Conservation (phyloP, 2,329 filamentous ascomycete species). For the Diaporthe eres region DNA sequence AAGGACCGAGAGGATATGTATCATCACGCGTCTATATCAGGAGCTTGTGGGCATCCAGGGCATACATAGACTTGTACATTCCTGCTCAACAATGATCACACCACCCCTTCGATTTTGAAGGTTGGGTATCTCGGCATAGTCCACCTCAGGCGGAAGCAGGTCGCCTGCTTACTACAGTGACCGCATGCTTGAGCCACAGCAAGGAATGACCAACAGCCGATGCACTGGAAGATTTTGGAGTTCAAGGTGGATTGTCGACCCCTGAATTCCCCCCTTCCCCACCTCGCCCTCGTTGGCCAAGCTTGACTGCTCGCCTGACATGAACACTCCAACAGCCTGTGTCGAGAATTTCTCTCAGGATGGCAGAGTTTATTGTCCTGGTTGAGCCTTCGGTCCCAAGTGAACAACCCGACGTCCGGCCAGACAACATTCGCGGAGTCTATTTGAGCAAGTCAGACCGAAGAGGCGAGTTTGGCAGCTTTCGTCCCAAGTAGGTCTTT, state of each 20-base stretch:
- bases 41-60: conserved; percentile 13
- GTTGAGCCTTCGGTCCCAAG: not conserved
- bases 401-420: not conserved
- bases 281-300: not conserved
- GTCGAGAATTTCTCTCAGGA: no score
- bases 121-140: not conserved
- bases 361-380: not conserved
- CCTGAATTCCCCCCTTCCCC: not conserved
- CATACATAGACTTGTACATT: conserved; percentile 22
- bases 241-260: not conserved
- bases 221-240: not conserved
- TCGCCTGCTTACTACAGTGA: not conserved
- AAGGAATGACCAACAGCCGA: no score
- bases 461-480: not conserved
- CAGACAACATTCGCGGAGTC: not conserved
- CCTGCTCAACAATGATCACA: conserved; percentile 17
- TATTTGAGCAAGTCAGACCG: not conserved
- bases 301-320: not conserved
- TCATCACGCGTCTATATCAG: conserved; percentile 33
- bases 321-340: not conserved
- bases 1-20: conserved; percentile 6
- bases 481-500: not conserved
- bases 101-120: not conserved
- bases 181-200: not conserved
- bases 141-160: not conserved